Evolutionary conservation across 2,329 filamentous ascomycete genomes (phyloP).

Genomic region (Neofusicoccum umdonicola): DNA sequence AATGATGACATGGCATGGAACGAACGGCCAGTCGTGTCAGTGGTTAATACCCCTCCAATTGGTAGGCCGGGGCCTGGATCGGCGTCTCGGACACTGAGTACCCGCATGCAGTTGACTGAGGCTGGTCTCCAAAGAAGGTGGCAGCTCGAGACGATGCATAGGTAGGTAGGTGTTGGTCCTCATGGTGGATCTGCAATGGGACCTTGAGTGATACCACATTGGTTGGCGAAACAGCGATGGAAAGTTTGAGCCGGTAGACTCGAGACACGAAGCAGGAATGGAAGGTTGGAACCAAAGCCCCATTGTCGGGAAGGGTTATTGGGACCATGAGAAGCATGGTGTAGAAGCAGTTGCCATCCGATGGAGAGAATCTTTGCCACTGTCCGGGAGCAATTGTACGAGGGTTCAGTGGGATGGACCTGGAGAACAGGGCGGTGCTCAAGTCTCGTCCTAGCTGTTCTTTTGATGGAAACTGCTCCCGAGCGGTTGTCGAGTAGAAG

Average conservation of each 20-base stretch:
- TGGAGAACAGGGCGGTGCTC: background rate
- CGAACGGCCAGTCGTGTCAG: too few species aligned
- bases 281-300: background rate
- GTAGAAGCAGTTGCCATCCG: background rate
- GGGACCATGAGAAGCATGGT: background rate
- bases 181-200: background rate
- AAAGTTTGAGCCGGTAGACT: background rate
- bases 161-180: too few species aligned
- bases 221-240: background rate
- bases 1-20: too few species aligned
- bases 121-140: too few species aligned
- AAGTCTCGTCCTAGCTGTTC: background rate
- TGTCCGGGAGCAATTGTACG: background rate
- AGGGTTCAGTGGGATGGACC: background rate
- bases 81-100: too few species aligned
- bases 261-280: background rate
- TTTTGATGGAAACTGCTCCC: background rate
- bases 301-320: background rate
- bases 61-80: too few species aligned
- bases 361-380: background rate
- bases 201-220: background rate
- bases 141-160: too few species aligned
- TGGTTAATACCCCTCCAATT: too few species aligned
- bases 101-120: too few species aligned
- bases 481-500: background rate